Conservation (phyloP, 2,329 filamentous ascomycete species). For the Neopestalotiopsis sp. region DNA sequence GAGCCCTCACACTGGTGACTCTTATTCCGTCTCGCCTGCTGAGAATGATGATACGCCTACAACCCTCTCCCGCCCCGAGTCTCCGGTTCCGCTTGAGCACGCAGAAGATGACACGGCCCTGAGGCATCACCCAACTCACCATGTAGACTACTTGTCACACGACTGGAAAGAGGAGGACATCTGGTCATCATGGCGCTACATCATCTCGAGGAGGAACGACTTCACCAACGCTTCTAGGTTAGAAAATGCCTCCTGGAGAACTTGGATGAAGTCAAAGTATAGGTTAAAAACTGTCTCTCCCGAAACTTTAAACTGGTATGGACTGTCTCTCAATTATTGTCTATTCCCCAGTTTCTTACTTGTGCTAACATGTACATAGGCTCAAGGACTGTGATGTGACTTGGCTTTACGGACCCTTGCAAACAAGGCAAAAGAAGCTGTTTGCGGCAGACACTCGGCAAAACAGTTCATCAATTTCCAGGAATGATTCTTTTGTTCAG, state of each 20-base stretch:
- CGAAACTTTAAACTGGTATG: slow-evolving; percentile 91
- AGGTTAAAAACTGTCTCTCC: slow-evolving; percentile 86
- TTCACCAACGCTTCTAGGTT: slow-evolving; percentile 83
- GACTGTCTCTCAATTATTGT: slow-evolving; percentile 24
- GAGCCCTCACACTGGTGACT: slow-evolving; percentile 55
- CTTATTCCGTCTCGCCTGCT: slow-evolving; percentile 57
- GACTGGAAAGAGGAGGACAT: slow-evolving; percentile 96
- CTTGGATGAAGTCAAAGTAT: slow-evolving; percentile 93
- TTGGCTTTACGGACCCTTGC: slow-evolving; percentile 94
- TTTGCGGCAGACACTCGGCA: slow-evolving; percentile 49
- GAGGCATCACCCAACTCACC: slow-evolving; percentile 75
- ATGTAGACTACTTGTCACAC: slow-evolving; percentile 95
- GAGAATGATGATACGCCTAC: slow-evolving; percentile 59
- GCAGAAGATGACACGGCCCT: slow-evolving; percentile 83
- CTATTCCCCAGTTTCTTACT: slow-evolving; percentile 9
- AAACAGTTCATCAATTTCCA: slow-evolving; percentile 51
- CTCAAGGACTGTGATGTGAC: slow-evolving; percentile 97
- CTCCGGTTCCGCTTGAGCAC: slow-evolving; percentile 59
- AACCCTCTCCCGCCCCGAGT: slow-evolving; percentile 60
- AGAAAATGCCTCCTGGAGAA: slow-evolving; percentile 97
- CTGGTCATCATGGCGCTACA: slow-evolving; percentile 95
- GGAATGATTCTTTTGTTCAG: slow-evolving; percentile 68
- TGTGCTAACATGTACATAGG: slow-evolving; percentile 57
- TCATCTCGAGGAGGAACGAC: slow-evolving; percentile 77
- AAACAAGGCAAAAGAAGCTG: slow-evolving; percentile 68